Evolutionary conservation across 371 early-diverging fungal genomes (phyloP).

Genomic region (Mortierella sp.): DNA sequence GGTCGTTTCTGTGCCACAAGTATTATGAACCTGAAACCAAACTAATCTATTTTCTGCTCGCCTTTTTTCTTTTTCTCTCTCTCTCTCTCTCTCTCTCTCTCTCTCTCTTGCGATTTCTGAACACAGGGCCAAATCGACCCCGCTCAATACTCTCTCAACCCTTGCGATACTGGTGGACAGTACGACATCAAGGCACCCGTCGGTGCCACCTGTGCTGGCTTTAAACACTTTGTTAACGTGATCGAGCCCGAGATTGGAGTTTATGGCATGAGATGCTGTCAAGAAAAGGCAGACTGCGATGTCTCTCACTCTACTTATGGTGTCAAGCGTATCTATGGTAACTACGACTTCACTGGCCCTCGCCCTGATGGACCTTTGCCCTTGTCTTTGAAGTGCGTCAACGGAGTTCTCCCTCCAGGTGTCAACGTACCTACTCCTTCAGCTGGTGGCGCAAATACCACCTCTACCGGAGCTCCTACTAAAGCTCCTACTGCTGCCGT

Average conservation of each 20-base stretch:
- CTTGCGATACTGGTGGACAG: slow-evolving; percentile 62
- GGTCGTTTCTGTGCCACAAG: neutral
- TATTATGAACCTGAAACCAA: neutral
- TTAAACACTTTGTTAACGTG: slow-evolving; percentile 62
- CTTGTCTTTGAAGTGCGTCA: slow-evolving; percentile 33
- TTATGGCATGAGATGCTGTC: slow-evolving; percentile 65
- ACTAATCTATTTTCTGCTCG: neutral
- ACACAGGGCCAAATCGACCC: slow-evolving; percentile 64
- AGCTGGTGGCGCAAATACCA: neutral
- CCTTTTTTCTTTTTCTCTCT: neutral
- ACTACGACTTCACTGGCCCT: slow-evolving; percentile 39
- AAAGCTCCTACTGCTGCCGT: slow-evolving; percentile 5
- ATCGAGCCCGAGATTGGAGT: slow-evolving; percentile 62
- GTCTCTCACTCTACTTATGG: slow-evolving; percentile 47
- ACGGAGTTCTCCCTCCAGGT: slow-evolving; percentile 36
- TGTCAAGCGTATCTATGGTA: slow-evolving; percentile 47
- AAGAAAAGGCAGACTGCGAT: slow-evolving; percentile 48
- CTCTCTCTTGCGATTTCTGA: neutral
- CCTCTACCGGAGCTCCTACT: slow-evolving; percentile 10
- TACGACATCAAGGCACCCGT: slow-evolving; percentile 50
- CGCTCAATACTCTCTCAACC: slow-evolving; percentile 59
- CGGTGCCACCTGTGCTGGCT: slow-evolving; percentile 59
- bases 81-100: neutral
- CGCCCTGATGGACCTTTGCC: slow-evolving; percentile 48
- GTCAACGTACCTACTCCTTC: slow-evolving; percentile 14